A percentile compares a stretch with the other conserved stretches of the same genome.
phyloP scores from a whole-genome alignment of 768 basidiomycete species.

The Cystofilobasidium ferigula region DNA sequence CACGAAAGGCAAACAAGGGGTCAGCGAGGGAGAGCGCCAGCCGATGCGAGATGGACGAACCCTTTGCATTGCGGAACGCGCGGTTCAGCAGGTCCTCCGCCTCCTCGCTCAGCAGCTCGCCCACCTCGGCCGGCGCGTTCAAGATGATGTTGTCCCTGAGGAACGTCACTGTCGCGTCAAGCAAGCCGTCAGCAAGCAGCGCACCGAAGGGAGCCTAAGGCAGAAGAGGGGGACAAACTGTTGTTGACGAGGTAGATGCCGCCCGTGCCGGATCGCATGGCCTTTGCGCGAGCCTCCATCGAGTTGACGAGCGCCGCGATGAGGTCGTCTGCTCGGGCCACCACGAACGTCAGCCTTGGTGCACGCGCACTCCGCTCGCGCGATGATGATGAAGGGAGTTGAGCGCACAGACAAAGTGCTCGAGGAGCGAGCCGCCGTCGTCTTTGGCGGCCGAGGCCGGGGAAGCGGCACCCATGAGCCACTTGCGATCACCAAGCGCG shows the following conservation, averaged over 20 bases:
- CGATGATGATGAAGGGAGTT: background rate
- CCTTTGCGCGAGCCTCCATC: conserved; percentile 8
- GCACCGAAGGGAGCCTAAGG: background rate
- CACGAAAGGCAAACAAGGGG: background rate
- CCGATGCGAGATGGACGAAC: background rate
- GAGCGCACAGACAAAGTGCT: conserved; percentile 22
- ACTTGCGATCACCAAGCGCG: conserved; percentile 23
- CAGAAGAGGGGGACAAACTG: background rate
- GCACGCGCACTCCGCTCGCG: background rate
- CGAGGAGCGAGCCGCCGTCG: conserved; percentile 12
- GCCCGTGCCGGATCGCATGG: conserved; percentile 8
- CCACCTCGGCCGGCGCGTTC: background rate
- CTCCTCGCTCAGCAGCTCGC: conserved; percentile 9
- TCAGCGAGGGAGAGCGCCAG: background rate
- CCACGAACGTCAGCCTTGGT: background rate
- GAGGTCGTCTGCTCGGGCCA: conserved; percentile 14
- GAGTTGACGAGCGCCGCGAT: conserved; percentile 2
- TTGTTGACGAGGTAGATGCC: conserved; percentile 24
- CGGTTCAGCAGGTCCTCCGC: conserved; percentile 21
- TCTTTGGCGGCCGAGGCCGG: background rate
- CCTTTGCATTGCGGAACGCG: conserved; percentile 19
- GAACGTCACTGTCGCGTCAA: conserved; percentile 8
- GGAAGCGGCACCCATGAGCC: conserved; percentile 21
- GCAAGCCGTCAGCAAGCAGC: background rate
- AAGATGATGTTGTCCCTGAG: conserved; percentile 16